Evolutionary conservation across 192 early-diverging fungal genomes (phyloP).

Genomic region (Neocallimastix lanati): DNA sequence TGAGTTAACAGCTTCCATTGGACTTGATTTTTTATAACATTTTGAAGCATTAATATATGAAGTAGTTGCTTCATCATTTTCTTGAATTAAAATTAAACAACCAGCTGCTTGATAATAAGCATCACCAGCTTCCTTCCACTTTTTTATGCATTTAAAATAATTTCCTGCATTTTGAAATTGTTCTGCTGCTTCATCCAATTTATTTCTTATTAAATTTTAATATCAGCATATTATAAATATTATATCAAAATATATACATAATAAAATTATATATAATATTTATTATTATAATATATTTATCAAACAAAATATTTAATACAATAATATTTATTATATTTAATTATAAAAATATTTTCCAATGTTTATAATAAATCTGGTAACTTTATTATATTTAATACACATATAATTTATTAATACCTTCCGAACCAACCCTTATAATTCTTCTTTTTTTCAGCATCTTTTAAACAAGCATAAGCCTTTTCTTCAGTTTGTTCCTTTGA

Average conservation of each 20-base stretch:
- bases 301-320: too few relatives aligned
- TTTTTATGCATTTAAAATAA: slow-evolving; percentile 77
- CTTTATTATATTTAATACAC: too few relatives aligned
- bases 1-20: slow-evolving; percentile 52
- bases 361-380: too few relatives aligned
- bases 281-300: too few relatives aligned
- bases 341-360: too few relatives aligned
- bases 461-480: slow-evolving; percentile 5
- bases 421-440: not conserved
- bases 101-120: slow-evolving; percentile 72
- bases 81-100: slow-evolving; percentile 50
- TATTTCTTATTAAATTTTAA: too few relatives aligned
- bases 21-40: slow-evolving; percentile 66
- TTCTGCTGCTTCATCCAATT: slow-evolving; percentile 87
- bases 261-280: too few relatives aligned
- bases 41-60: slow-evolving; percentile 77
- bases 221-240: too few relatives aligned
- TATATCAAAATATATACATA: too few relatives aligned
- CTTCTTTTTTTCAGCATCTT: slow-evolving; percentile 28
- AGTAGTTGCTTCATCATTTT: slow-evolving; percentile 71
- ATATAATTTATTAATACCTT: not conserved
- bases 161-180: slow-evolving; percentile 82
- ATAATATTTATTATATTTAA: too few relatives aligned
- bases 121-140: slow-evolving; percentile 87
- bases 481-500: not conserved